Evolutionary conservation across 148 eudicot genomes (phyloP), one percentile per base, ranked within the genome.

Genomic region (Vaccinium corymbosum): DNA sequence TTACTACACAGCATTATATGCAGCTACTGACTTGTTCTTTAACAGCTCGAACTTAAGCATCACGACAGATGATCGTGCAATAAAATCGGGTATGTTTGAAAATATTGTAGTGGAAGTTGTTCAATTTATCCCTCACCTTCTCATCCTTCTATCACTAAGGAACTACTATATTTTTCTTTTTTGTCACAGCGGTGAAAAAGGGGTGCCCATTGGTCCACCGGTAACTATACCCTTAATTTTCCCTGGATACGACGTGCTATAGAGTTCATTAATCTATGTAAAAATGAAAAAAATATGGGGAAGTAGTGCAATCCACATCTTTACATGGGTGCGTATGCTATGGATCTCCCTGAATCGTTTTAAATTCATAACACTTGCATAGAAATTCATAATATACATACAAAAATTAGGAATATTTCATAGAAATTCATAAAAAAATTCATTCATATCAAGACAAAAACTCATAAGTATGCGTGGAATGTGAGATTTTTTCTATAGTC

Each of bases 1-100:
- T 66, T 92, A 92, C 83, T 92, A 92, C 49, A 83, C 93, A 7
- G 68, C 93, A 17, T 14, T 35, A 8, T 92, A 85, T 80, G 92
- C 89, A 48, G 68, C 82, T 3, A 32, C 82, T 89, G 73, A 20
- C 57, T 79, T 74, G 8, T 66, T 29, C 15, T 38, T 57, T 51
- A 86, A 72, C 25, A 20, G 1, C 6, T 62, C 61, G 6, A 81
- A 80, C 27, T 81, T 78, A 25, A 90, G 86, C 68, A 76, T 74
- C 71, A n/a, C 79, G 10, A 87, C 89, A 49, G 94, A 92, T 85
- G 1, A 59, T 38, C 83, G 35, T 48, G 88, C 61, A 53, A 84
- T 16, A 6, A 19, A 9, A n/a, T 83, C 90, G 1, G 64, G 92
- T 87, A 83, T 75, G 85, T 71, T 35, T 5, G 0, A 48, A 0